Conservation (phyloP, 2,329 filamentous ascomycete genomes). For the Fusarium hostae region DNA sequence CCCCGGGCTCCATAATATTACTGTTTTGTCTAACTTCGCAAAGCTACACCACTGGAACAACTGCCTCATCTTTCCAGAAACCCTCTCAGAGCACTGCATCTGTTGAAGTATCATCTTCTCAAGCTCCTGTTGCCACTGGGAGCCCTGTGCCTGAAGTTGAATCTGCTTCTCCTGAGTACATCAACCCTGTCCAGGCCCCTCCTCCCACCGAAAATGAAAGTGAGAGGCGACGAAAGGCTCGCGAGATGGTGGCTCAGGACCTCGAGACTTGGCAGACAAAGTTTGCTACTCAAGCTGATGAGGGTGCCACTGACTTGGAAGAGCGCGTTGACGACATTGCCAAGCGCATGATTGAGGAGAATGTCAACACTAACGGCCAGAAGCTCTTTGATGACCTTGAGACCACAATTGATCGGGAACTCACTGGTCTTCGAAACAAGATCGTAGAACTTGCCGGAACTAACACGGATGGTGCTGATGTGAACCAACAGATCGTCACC, state of each 20-base stretch:
- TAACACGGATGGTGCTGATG: slow-evolving; percentile 57
- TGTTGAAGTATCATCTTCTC: slow-evolving; percentile 48
- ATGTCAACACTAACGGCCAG: slow-evolving; percentile 73
- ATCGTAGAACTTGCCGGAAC: slow-evolving; percentile 73
- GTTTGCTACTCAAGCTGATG: slow-evolving; percentile 85
- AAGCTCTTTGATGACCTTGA: slow-evolving; percentile 76
- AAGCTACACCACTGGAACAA: slow-evolving; percentile 40
- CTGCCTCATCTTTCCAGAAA: slow-evolving; percentile 51
- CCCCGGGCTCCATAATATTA: not conserved
- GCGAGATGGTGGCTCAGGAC: slow-evolving; percentile 79
- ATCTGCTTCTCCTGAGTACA: slow-evolving; percentile 40
- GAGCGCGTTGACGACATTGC: slow-evolving; percentile 70
- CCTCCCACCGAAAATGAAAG: slow-evolving; percentile 60
- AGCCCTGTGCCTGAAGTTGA: slow-evolving; percentile 35
- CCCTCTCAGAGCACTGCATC: slow-evolving; percentile 47
- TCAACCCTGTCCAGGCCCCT: slow-evolving; percentile 56
- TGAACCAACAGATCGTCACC: slow-evolving; percentile 56
- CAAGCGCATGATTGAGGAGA: slow-evolving; percentile 66
- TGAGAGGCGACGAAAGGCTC: slow-evolving; percentile 66
- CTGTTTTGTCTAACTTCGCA: slow-evolving; percentile 8
- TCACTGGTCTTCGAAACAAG: slow-evolving; percentile 72
- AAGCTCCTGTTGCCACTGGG: slow-evolving; percentile 24
- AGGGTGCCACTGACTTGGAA: slow-evolving; percentile 80
- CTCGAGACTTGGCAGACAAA: slow-evolving; percentile 88
- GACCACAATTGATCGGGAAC: slow-evolving; percentile 70